A percentile compares a stretch with the other conserved stretches of the same genome.
phyloP scores from a whole-genome alignment of 73 alveolate genomes.

The Urostyla sp. region DNA sequence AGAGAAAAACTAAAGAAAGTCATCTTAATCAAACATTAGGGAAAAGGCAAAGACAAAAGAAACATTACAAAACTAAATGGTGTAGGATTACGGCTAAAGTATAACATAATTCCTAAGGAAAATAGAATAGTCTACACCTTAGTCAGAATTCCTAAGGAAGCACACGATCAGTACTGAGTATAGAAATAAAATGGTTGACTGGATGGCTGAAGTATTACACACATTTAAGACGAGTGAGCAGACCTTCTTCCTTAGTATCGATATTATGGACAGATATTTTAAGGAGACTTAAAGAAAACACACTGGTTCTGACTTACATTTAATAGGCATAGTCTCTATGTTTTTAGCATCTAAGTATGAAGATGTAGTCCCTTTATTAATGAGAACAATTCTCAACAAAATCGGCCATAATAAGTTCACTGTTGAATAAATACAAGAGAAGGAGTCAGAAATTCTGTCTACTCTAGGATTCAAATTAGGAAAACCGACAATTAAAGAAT shows the following conservation, averaged over 20 bases:
- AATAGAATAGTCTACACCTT: background rate
- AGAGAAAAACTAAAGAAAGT: no score
- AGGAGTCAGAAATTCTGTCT: slow-evolving; percentile 77
- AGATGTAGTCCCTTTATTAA: slow-evolving; percentile 83
- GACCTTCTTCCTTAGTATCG: slow-evolving; percentile 68
- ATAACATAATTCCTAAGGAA: slow-evolving; percentile 1
- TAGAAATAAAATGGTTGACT: slow-evolving; percentile 80
- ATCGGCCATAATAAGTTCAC: slow-evolving; percentile 87
- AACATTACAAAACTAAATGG: no score
- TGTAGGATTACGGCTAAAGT: slow-evolving; percentile 20
- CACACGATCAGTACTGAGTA: slow-evolving; percentile 79
- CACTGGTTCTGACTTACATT: slow-evolving; percentile 75
- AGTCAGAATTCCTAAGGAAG: background rate
- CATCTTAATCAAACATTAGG: no score
- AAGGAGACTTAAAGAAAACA: slow-evolving; percentile 1
- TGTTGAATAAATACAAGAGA: slow-evolving; percentile 63
- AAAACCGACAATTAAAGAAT: slow-evolving; percentile 36
- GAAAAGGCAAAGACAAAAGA: no score
- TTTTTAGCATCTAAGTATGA: slow-evolving; percentile 90
- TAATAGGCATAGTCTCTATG: slow-evolving; percentile 89
- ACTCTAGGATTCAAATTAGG: slow-evolving; percentile 76
- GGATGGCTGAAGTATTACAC: slow-evolving; percentile 81
- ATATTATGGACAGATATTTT: slow-evolving; percentile 75
- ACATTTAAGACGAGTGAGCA: slow-evolving; percentile 66
- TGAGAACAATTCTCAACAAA: slow-evolving; percentile 79